Evolutionary conservation across 2,329 filamentous ascomycete species (phyloP).

Genomic region (Ophiocordyceps robertsii): DNA sequence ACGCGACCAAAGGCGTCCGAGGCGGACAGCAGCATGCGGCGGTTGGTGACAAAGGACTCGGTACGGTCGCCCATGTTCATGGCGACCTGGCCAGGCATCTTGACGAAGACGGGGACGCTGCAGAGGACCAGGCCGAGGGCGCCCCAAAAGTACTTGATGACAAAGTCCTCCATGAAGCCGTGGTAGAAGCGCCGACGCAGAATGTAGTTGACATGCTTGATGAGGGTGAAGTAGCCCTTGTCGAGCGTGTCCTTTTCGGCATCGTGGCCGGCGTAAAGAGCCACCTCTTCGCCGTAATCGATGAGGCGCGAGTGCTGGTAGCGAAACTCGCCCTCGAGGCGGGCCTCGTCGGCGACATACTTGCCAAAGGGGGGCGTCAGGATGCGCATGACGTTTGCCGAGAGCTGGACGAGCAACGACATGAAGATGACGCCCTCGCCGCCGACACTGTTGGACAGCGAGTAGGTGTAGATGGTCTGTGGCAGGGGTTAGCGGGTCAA

Average conservation of each 20-base stretch:
- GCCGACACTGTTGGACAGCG: constrained; percentile 85
- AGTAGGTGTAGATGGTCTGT: constrained; percentile 81
- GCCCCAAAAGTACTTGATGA: constrained; percentile 99
- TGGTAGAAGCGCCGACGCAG: constrained; percentile 84
- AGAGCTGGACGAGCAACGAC: constrained; percentile 85
- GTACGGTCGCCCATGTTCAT: constrained; percentile 58
- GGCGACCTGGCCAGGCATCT: constrained; percentile 58
- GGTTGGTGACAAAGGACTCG: constrained; percentile 81
- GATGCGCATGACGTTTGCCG: constrained; percentile 83
- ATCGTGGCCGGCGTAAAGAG: constrained; percentile 80
- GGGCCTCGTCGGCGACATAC: constrained; percentile 92
- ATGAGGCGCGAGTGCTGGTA: constrained; percentile 92
- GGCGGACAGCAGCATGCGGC: constrained; percentile 79
- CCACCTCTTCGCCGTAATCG: constrained; percentile 91
- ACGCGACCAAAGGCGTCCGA: constrained; percentile 92
- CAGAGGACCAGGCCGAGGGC: constrained; percentile 83
- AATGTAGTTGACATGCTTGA: constrained; percentile 98
- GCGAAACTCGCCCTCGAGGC: constrained; percentile 88
- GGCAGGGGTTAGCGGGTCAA: constrained; percentile 7
- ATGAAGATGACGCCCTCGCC: constrained; percentile 93
- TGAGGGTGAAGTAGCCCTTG: constrained; percentile 97
- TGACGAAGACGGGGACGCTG: constrained; percentile 92
- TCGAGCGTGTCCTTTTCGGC: constrained; percentile 93
- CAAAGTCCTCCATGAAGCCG: constrained; percentile 98
- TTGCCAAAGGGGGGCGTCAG: constrained; percentile 93